A percentile compares a stretch with the other conserved stretches of the same genome.
Conservation (phyloP, 805 yeast genomes). For the Candida vartiovaarae region DNA sequence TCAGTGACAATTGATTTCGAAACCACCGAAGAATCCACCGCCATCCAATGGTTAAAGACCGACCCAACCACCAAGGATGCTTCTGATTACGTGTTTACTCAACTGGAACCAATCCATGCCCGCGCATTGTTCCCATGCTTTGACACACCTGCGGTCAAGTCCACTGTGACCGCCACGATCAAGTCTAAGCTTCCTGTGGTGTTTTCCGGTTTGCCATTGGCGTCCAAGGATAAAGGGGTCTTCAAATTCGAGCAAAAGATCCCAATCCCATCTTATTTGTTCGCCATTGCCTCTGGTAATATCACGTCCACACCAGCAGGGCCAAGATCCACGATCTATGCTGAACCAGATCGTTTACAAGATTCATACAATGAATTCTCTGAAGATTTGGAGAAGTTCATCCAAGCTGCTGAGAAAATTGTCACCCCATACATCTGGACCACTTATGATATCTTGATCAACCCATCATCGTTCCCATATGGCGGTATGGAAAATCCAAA, state of each 20-base stretch:
- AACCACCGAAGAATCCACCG: conserved; percentile 74
- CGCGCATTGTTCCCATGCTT: conserved; percentile 83
- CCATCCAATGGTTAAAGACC: conserved; percentile 72
- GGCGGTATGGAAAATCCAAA: conserved; percentile 97
- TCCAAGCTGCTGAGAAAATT: conserved; percentile 66
- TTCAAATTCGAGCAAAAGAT: conserved; percentile 63
- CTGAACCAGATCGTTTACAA: conserved; percentile 63
- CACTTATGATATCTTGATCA: conserved; percentile 70
- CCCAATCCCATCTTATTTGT: conserved; percentile 80
- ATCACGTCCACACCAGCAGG: conserved; percentile 62
- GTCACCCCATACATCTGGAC: conserved; percentile 82
- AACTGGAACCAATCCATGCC: conserved; percentile 88
- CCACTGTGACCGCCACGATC: conserved; percentile 51
- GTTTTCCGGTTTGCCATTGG: conserved; percentile 54
- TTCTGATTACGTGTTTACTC: conserved; percentile 56
- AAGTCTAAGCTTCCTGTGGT: conserved; percentile 62
- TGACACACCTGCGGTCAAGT: conserved; percentile 82
- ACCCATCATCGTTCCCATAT: conserved; percentile 74
- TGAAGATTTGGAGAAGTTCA: conserved; percentile 73
- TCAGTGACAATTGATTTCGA: conserved; percentile 42
- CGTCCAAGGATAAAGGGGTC: conserved; percentile 11
- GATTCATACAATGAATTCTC: conserved; percentile 76
- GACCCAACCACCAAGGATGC: conserved; percentile 67
- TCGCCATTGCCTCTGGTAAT: conserved; percentile 83
- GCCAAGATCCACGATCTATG: conserved; percentile 77